phyloP scores from a whole-genome alignment of 176 grass and related monocot genomes.

The Areca catechu region DNA sequence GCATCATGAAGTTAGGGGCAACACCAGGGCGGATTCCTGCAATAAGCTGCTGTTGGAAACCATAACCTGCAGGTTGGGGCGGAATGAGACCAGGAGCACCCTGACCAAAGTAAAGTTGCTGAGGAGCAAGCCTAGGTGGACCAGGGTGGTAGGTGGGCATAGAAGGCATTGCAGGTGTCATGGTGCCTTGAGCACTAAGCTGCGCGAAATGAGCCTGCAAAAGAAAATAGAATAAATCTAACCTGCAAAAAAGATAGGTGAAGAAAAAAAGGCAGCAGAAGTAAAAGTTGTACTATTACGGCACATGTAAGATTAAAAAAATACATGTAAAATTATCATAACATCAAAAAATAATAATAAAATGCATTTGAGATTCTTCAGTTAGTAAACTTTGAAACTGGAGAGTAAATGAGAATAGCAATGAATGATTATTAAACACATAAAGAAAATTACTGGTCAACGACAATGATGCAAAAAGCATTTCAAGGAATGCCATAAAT shows the following conservation, averaged over 20 bases:
- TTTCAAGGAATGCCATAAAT: too few species aligned
- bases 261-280: too few species aligned
- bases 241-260: neutral
- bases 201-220: slow-evolving; percentile 35
- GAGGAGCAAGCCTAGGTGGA: neutral
- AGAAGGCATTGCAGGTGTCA: slow-evolving; percentile 4
- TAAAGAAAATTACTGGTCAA: too few species aligned
- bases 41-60: slow-evolving; percentile 20
- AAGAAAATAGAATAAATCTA: neutral
- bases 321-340: too few species aligned
- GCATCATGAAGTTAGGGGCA: slow-evolving; percentile 5
- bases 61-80: slow-evolving; percentile 14
- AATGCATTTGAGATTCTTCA: too few species aligned
- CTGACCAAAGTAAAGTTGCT: slow-evolving; percentile 21
- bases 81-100: slow-evolving; percentile 8
- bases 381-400: too few species aligned
- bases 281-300: too few species aligned
- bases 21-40: slow-evolving; percentile 4
- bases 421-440: too few species aligned
- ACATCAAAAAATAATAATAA: too few species aligned
- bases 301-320: too few species aligned
- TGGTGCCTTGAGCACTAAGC: neutral
- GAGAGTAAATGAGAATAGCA: too few species aligned
- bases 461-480: too few species aligned
- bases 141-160: neutral